Conservation (phyloP, 495 filamentous ascomycete species). For the Trypethelium eluteriae region DNA sequence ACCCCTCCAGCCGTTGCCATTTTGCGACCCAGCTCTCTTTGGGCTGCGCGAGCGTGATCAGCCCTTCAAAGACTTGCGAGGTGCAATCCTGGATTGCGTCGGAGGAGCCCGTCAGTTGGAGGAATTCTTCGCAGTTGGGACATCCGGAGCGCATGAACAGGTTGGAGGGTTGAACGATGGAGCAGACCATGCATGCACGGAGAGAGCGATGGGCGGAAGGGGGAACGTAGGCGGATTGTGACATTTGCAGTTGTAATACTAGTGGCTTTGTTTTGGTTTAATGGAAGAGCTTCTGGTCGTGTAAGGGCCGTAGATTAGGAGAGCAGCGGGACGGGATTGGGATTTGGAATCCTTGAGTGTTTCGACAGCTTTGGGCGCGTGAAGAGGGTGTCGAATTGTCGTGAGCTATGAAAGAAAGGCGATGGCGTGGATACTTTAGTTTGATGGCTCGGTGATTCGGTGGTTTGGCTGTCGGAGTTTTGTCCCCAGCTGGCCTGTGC, state of each 20-base stretch:
- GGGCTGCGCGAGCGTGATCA: constrained; percentile 75
- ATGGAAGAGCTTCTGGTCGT: background rate
- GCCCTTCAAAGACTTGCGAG: constrained; percentile 84
- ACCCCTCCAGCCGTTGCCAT: constrained; percentile 86
- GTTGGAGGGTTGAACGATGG: constrained; percentile 59
- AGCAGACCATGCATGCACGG: constrained; percentile 97
- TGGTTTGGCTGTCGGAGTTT: background rate
- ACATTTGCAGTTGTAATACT: constrained; percentile 12
- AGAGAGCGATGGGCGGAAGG: constrained; percentile 51
- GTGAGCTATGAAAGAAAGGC: no score
- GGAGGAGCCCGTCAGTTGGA: constrained; percentile 65
- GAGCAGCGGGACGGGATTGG: no score
- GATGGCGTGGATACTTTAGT: no score
- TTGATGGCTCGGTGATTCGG: background rate
- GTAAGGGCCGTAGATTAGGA: background rate
- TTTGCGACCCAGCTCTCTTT: constrained; percentile 79
- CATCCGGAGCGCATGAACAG: constrained; percentile 50
- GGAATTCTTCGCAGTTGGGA: constrained; percentile 90
- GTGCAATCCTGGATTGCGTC: constrained; percentile 89
- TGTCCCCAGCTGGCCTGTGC: background rate
- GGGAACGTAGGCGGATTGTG: constrained; percentile 17
- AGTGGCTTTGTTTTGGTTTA: background rate
- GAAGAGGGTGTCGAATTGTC: no score
- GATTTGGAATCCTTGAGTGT: no score
- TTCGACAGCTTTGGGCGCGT: no score